Percentiles rank a stretch among this genome's conserved stretches.
Evolutionary conservation across 2,329 filamentous ascomycete genomes (phyloP).

Genomic region (Periglandula ipomoeae): DNA sequence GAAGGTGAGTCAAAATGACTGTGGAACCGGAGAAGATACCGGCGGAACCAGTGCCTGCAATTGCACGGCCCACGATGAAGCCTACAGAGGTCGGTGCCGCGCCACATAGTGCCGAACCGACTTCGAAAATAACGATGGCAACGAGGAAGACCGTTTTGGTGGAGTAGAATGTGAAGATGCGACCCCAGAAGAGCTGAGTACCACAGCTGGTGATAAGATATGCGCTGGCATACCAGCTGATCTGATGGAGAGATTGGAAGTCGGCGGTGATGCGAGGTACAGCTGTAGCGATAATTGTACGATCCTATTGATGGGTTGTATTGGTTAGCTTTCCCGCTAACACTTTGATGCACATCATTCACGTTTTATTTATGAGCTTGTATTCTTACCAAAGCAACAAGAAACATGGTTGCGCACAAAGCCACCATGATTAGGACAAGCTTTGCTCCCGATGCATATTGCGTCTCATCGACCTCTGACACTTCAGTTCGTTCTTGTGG

Average conservation of each 20-base stretch:
- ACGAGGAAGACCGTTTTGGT: slow-evolving; percentile 18
- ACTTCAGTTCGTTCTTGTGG: neutral
- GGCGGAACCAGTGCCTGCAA: slow-evolving; percentile 26
- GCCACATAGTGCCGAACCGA: slow-evolving; percentile 16
- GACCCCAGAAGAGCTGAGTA: slow-evolving; percentile 18
- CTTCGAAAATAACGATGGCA: slow-evolving; percentile 15
- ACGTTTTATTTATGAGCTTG: neutral
- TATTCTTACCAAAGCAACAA: slow-evolving; percentile 9
- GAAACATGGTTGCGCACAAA: slow-evolving; percentile 7
- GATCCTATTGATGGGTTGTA: too few relatives aligned
- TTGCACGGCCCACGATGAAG: slow-evolving; percentile 28
- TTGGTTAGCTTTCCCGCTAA: too few relatives aligned
- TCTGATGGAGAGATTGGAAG: slow-evolving; percentile 30
- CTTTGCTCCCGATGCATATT: neutral
- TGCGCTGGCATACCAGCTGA: slow-evolving; percentile 27
- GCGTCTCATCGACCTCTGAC: neutral
- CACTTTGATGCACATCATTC: neutral
- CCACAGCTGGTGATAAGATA: slow-evolving; percentile 18
- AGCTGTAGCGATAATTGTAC: slow-evolving; percentile 28
- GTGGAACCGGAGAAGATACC: slow-evolving; percentile 26
- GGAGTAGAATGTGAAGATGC: slow-evolving; percentile 20
- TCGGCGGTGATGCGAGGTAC: slow-evolving; percentile 24
- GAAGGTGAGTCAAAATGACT: slow-evolving; percentile 8
- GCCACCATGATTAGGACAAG: slow-evolving; percentile 2
- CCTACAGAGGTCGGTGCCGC: slow-evolving; percentile 19